These are phyloP conservation scores for Arachis hypogaea DNA, from an alignment of 306 rosid species.

Conservation along the genomic window DNA sequence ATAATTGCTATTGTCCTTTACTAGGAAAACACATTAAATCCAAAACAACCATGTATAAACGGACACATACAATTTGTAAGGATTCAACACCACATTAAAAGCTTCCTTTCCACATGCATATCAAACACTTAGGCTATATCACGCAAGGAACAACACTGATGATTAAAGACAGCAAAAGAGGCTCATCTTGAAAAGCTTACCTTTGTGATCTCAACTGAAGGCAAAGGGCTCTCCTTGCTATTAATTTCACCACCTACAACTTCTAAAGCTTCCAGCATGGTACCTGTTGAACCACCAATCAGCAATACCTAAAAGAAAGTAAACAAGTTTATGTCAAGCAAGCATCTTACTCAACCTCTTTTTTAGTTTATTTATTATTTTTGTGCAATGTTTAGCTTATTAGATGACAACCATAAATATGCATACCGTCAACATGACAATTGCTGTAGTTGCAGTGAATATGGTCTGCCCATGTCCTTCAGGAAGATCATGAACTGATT, in stretches of 20 bases:
- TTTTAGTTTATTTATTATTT: conserved; percentile 5
- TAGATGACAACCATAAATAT: conserved; percentile 20
- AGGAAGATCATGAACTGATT: conserved; percentile 83
- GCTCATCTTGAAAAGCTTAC: conserved; percentile 53
- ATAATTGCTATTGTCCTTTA: background rate
- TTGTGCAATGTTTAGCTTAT: background rate
- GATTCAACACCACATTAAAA: background rate
- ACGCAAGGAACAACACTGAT: conserved; percentile 2
- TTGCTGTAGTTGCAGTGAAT: conserved; percentile 83
- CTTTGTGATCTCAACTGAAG: conserved; percentile 44
- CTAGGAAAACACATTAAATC: background rate
- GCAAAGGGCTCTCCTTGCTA: conserved; percentile 54
- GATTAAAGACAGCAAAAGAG: background rate
- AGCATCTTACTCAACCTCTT: background rate
- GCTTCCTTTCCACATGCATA: background rate
- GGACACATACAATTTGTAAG: background rate
- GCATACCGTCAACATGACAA: conserved; percentile 76
- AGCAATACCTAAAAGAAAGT: conserved; percentile 73
- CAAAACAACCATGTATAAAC: background rate
- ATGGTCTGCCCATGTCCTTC: conserved; percentile 88
- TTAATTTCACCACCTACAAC: conserved; percentile 86
- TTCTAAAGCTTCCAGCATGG: conserved; percentile 91
- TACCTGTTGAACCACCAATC: conserved; percentile 98
- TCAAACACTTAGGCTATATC: background rate
- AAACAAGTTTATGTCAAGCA: conserved; percentile 39